Conservation (phyloP, 2,329 filamentous ascomycete genomes). For the Verticillium nonalfalfae region DNA sequence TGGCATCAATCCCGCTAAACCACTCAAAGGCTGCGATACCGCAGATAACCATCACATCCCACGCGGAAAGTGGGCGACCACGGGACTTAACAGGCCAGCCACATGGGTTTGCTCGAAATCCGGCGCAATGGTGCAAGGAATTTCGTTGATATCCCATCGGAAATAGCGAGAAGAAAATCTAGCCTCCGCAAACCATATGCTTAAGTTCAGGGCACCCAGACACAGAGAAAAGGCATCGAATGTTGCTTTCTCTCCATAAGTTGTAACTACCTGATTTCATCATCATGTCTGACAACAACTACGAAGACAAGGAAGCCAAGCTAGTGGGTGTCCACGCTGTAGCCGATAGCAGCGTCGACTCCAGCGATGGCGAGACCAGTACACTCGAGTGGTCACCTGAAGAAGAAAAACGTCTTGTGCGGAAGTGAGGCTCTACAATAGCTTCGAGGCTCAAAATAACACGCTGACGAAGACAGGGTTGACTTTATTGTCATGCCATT, state of each 20-base stretch:
- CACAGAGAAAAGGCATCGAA: no score
- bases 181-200: no score
- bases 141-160: no score
- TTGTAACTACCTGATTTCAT: no score
- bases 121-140: neutral
- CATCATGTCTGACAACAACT: neutral
- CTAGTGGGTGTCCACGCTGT: neutral
- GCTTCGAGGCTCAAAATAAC: neutral
- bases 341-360: neutral
- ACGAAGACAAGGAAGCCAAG: conserved; percentile 1
- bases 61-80: neutral
- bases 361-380: conserved; percentile 1
- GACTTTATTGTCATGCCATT: conserved; percentile 38
- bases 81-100: neutral
- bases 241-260: no score
- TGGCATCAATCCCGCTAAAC: conserved; percentile 2
- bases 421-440: conserved; percentile 15
- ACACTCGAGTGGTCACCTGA: conserved; percentile 17
- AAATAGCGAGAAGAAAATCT: no score
- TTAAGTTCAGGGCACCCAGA: no score
- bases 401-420: conserved; percentile 18
- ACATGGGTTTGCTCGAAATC: neutral
- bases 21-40: neutral
- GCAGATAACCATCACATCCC: neutral
- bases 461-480: conserved; percentile 23